Conservation (phyloP, 2,329 filamentous ascomycete genomes). For the Corinectria fuckeliana region DNA sequence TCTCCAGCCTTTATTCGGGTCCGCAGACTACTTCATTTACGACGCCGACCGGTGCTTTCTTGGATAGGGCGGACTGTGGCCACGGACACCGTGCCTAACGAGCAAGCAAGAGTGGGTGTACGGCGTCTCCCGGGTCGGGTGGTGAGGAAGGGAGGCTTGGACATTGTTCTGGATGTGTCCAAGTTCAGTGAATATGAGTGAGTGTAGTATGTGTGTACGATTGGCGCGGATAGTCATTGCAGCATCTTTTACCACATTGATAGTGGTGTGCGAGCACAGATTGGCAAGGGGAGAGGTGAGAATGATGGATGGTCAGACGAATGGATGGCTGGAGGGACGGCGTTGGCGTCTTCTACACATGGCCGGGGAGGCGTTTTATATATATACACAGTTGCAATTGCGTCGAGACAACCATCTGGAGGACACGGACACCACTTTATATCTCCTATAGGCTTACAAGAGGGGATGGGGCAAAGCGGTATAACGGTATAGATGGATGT, state of each 20-base stretch:
- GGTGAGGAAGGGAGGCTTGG: conserved; percentile 25
- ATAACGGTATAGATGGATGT: conserved; percentile 35
- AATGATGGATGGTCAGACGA: conserved; percentile 14
- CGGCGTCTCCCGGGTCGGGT: conserved; percentile 15
- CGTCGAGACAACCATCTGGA: conserved; percentile 33
- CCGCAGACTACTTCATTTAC: conserved; percentile 19
- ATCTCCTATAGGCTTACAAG: conserved; percentile 32
- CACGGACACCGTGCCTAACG: conserved; percentile 15
- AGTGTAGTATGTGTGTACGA: conserved; percentile 37
- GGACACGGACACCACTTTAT: conserved; percentile 31
- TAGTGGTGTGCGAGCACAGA: conserved; percentile 29
- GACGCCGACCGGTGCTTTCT: conserved; percentile 25
- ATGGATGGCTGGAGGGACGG: conserved; percentile 29
- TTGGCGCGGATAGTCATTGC: conserved; percentile 23
- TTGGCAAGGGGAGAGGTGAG: conserved; percentile 26
- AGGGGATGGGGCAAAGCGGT: conserved; percentile 34
- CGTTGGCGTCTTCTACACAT: conserved; percentile 41
- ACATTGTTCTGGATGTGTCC: conserved; percentile 37
- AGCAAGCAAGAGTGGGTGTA: conserved; percentile 12
- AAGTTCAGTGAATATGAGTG: conserved; percentile 19
- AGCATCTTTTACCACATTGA: conserved; percentile 29
- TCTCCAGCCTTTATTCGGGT: background rate
- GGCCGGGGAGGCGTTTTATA: conserved; percentile 38
- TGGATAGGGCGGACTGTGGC: conserved; percentile 31
- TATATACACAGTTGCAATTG: conserved; percentile 37